phyloP scores from a whole-genome alignment of 345 rosid species.

The Noccaea caerulescens region DNA sequence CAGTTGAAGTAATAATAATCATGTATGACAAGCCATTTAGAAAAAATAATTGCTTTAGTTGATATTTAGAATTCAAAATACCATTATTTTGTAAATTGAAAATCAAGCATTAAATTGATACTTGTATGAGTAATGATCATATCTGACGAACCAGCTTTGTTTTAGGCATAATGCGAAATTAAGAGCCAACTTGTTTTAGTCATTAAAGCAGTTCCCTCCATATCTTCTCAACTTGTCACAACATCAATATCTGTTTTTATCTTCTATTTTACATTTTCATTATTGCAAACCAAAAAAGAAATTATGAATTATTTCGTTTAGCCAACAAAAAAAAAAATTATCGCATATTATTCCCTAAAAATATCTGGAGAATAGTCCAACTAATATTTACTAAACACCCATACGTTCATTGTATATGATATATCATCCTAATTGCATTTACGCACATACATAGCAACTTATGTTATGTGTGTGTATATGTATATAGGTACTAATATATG shows the following conservation, averaged over 20 bases:
- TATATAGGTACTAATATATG: not conserved
- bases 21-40: no score
- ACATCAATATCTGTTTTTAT: not conserved
- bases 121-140: not conserved
- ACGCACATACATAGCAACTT: not conserved
- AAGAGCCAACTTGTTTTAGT: constrained; percentile 29
- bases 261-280: not conserved
- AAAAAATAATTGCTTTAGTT: no score
- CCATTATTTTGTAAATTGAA: no score
- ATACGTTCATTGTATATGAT: constrained; percentile 19
- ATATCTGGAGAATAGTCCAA: constrained; percentile 6
- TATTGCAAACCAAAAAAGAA: not conserved
- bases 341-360: not conserved
- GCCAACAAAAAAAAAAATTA: not conserved
- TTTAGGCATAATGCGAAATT: constrained; percentile 10
- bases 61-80: no score
- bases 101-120: no score
- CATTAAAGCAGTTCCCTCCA: constrained; percentile 25
- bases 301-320: not conserved
- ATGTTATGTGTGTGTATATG: not conserved
- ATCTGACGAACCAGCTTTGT: not conserved
- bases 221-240: constrained; percentile 26
- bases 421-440: constrained; percentile 6
- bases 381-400: not conserved
- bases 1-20: no score